Conservation (phyloP, 1,284 basidiomycete genomes). For the Meripilus lineatus region DNA sequence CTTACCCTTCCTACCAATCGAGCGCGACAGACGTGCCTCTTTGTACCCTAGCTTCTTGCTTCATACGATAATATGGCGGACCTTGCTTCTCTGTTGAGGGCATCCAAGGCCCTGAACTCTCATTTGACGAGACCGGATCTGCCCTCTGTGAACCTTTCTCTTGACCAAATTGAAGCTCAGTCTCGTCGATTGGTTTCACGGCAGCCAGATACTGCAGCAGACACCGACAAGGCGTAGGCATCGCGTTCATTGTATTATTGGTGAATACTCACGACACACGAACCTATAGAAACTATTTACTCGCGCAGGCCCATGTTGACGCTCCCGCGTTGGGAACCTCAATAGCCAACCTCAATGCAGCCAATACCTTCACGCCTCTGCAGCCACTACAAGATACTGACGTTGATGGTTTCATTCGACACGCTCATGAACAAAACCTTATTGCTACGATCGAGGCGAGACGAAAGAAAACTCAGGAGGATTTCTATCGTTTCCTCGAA, state of each 20-base stretch:
- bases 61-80: too few relatives aligned
- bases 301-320: conserved; percentile 89
- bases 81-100: conserved; percentile 63
- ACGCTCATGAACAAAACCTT: conserved; percentile 91
- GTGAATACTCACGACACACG: not conserved
- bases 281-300: conserved; percentile 64
- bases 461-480: conserved; percentile 77
- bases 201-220: conserved; percentile 56
- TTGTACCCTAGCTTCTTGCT: too few relatives aligned
- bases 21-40: too few relatives aligned
- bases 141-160: conserved; percentile 79
- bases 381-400: conserved; percentile 90
- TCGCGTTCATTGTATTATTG: conserved; percentile 3
- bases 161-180: conserved; percentile 91
- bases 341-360: conserved; percentile 78
- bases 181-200: conserved; percentile 74
- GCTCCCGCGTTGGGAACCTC: conserved; percentile 74
- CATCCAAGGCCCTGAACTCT: conserved; percentile 69
- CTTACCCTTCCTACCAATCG: too few relatives aligned
- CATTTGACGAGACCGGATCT: conserved; percentile 75
- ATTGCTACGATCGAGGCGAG: conserved; percentile 93
- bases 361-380: conserved; percentile 84
- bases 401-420: conserved; percentile 82
- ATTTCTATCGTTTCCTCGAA: conserved; percentile 80
- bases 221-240: conserved; percentile 71